Conservation (phyloP, 257 asterid species). For the Misopates orontium region DNA sequence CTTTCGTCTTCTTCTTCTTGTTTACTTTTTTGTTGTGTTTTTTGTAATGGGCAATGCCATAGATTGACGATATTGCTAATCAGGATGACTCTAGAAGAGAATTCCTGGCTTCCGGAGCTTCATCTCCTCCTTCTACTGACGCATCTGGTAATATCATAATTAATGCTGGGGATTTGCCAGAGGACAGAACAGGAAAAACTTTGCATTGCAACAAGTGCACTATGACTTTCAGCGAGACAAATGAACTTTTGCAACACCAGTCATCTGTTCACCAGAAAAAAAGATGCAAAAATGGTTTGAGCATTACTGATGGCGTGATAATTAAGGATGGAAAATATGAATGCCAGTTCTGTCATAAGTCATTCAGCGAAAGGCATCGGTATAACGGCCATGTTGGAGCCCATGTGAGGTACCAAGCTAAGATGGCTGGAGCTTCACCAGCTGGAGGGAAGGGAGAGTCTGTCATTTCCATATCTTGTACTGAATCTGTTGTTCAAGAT, state of each 20-base stretch:
- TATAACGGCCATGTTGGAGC: conserved; percentile 74
- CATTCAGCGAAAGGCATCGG: conserved; percentile 56
- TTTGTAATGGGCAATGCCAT: conserved; percentile 29
- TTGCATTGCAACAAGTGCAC: conserved; percentile 46
- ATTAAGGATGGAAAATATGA: conserved; percentile 64
- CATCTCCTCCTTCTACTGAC: conserved; percentile 37
- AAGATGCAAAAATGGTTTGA: conserved; percentile 43
- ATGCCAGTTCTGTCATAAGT: conserved; percentile 73
- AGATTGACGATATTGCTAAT: conserved; percentile 40
- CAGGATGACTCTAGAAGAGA: conserved; percentile 39
- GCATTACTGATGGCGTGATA: conserved; percentile 66
- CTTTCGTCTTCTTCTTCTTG: not conserved
- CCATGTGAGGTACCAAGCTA: conserved; percentile 59
- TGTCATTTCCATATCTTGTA: conserved; percentile 30
- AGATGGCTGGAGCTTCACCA: conserved; percentile 40
- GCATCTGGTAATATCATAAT: conserved; percentile 28
- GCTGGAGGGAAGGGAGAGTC: conserved; percentile 24
- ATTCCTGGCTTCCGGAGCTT: conserved; percentile 28
- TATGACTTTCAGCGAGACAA: conserved; percentile 40
- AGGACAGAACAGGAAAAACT: conserved; percentile 42
- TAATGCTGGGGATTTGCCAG: conserved; percentile 34
- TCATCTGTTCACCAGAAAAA: conserved; percentile 51
- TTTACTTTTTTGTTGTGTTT: conserved; percentile 7
- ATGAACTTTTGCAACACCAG: conserved; percentile 53
- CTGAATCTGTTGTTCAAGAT: conserved; percentile 33